These are phyloP conservation scores for Carallia pectinifolia DNA, from an alignment of 345 rosid genomes.

Conservation along the genomic window DNA sequence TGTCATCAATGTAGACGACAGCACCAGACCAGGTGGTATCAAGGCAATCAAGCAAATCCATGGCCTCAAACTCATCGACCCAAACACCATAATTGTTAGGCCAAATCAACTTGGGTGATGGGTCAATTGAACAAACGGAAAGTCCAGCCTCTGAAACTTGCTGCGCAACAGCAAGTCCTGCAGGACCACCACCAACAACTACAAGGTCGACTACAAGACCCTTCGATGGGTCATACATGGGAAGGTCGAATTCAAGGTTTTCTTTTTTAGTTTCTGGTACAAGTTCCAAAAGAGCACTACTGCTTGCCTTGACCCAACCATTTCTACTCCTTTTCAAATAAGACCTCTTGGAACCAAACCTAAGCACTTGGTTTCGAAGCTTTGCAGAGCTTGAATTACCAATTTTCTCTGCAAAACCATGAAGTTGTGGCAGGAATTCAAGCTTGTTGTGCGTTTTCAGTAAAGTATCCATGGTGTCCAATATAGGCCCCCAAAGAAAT, in stretches of 20 bases:
- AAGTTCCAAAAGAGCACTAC: conserved; percentile 73
- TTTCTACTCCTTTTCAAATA: conserved; percentile 29
- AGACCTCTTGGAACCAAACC: conserved; percentile 47
- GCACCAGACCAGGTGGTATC: conserved; percentile 98
- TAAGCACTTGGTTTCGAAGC: conserved; percentile 37
- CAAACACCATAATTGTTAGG: conserved; percentile 98
- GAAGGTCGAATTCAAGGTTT: conserved; percentile 82
- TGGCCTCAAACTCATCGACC: conserved; percentile 97
- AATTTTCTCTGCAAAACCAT: conserved; percentile 52
- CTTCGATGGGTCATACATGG: conserved; percentile 64
- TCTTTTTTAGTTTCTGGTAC: conserved; percentile 91
- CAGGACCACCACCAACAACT: conserved; percentile 97
- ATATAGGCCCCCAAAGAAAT: conserved; percentile 10
- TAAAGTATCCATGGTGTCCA: conserved; percentile 65
- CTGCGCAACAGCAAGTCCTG: conserved; percentile 96
- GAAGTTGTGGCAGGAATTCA: conserved; percentile 54
- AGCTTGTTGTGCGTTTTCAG: conserved; percentile 72
- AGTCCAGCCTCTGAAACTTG: conserved; percentile 93
- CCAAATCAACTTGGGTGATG: conserved; percentile 88
- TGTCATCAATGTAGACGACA: conserved; percentile 63
- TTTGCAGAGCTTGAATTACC: conserved; percentile 38
- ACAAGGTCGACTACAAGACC: conserved; percentile 72
- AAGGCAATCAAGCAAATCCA: conserved; percentile 95
- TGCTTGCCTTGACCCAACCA: conserved; percentile 41
- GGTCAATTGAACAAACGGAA: conserved; percentile 86